Evolutionary conservation across 331 rosid genomes (phyloP), one percentile per base, ranked within the genome.

Genomic region (Quercus phellos): DNA sequence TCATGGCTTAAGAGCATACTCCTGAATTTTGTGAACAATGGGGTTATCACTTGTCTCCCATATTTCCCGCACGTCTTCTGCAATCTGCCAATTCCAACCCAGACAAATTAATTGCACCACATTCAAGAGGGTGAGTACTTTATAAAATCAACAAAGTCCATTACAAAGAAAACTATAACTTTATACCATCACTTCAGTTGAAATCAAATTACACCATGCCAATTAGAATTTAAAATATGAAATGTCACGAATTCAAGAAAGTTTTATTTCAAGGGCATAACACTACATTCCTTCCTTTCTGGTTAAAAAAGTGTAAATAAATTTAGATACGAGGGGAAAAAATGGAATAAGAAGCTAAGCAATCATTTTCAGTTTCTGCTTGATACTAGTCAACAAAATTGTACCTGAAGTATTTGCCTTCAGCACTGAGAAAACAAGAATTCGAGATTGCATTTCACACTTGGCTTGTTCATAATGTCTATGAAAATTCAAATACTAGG

Each of bases 21-120:
- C 97, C 66, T 95, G 99, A 85, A 93, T 93, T 85, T 89, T 93
- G 77, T 93, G 90, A 80, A 95, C 86, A 55, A 95, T 68, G 21
- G 92, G 88, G 87, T 58, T 93, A 81, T 95, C 96, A 74, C 92
- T 88, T 50, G 94, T 93, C 75, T 90, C 98, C 77, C 90, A 87
- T 83, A 73, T 88, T 32, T 95, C 99, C 81, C 90, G 89, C 81
- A 95, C 22, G 72, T 90, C 97, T 75, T 93, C 99, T 43, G 88
- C 90, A 66, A 92, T 93, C 99, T 95, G 96, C 50, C 84, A 84
- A 72, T 78, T 77, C 63, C 72, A 85, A 55, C 74, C 85, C 24
- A 72, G 68, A 82, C 66, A 69, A 67, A 68, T 69, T 73, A 4
- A 68, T 19, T 22, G 67, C 51, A 74, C 72, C 72, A 27, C 19